Percentiles rank a stretch among this genome's conserved stretches.
phyloP scores from a whole-genome alignment of 129 eudicot species.

The Glebionis coronaria region DNA sequence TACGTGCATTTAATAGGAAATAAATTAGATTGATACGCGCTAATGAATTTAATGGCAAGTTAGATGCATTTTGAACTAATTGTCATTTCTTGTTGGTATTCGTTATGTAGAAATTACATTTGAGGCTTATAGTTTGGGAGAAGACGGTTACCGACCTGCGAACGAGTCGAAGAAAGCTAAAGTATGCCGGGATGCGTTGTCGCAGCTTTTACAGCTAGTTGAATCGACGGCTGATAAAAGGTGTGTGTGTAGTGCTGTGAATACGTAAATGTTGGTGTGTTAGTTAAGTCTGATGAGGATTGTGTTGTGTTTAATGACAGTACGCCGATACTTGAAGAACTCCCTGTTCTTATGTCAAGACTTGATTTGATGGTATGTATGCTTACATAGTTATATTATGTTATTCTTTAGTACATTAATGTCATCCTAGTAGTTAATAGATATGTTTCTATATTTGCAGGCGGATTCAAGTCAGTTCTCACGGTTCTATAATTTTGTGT shows the following conservation, averaged over 20 bases:
- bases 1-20: too few relatives aligned
- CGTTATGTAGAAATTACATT: slow-evolving; percentile 45
- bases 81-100: not conserved
- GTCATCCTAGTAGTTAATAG: not conserved
- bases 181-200: slow-evolving; percentile 51
- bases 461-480: slow-evolving; percentile 75
- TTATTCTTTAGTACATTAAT: not conserved
- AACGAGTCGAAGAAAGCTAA: slow-evolving; percentile 46
- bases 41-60: too few relatives aligned
- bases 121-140: slow-evolving; percentile 31
- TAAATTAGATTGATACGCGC: too few relatives aligned
- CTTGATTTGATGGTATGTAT: slow-evolving; percentile 61
- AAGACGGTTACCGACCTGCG: slow-evolving; percentile 38
- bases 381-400: not conserved
- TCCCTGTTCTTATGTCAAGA: slow-evolving; percentile 61
- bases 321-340: slow-evolving; percentile 53
- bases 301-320: slow-evolving; percentile 34
- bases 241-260: slow-evolving; percentile 14
- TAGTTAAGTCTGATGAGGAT: not conserved
- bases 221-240: slow-evolving; percentile 45
- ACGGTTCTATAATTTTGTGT: slow-evolving; percentile 86
- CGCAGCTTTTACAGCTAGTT: slow-evolving; percentile 38
- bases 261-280: not conserved
- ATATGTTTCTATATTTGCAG: slow-evolving; percentile 35
- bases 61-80: too few relatives aligned